These are phyloP conservation scores for Acanthamoeba lenticulata DNA, from an alignment of 208 protist genomes.

Conservation along the genomic window DNA sequence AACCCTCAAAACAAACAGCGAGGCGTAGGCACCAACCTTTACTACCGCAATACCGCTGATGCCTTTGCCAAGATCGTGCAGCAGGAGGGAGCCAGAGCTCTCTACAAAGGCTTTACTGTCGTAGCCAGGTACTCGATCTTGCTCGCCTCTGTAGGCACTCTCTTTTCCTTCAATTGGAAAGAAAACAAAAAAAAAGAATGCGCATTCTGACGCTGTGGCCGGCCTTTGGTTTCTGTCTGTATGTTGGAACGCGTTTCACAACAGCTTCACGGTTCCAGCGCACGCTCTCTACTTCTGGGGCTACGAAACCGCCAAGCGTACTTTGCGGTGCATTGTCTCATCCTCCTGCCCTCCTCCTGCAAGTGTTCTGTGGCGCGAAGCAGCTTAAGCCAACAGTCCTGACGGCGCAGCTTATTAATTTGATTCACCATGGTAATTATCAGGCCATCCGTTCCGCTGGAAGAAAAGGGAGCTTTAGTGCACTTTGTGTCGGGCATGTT, in stretches of 20 bases:
- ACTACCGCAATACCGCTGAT: slow-evolving; percentile 50
- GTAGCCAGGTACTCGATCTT: slow-evolving; percentile 46
- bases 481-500: slow-evolving; percentile 78
- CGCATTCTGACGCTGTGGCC: slow-evolving; percentile 59
- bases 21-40: slow-evolving; percentile 1
- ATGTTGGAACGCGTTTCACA: slow-evolving; percentile 5
- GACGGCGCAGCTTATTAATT: no score
- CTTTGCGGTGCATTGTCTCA: neutral
- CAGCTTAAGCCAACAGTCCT: no score
- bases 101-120: slow-evolving; percentile 72
- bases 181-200: neutral
- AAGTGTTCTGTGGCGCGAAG: no score
- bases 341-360: no score
- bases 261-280: slow-evolving; percentile 79
- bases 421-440: no score
- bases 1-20: no score
- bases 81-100: slow-evolving; percentile 4
- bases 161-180: neutral
- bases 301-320: slow-evolving; percentile 80
- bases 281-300: slow-evolving; percentile 84
- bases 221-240: neutral
- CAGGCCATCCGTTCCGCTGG: slow-evolving; percentile 36
- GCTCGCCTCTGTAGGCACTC: neutral
- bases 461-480: slow-evolving; percentile 68
- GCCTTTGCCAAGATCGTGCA: slow-evolving; percentile 57